Evolutionary conservation across 306 rosid species (phyloP).

Genomic region (Luffa aegyptiaca): DNA sequence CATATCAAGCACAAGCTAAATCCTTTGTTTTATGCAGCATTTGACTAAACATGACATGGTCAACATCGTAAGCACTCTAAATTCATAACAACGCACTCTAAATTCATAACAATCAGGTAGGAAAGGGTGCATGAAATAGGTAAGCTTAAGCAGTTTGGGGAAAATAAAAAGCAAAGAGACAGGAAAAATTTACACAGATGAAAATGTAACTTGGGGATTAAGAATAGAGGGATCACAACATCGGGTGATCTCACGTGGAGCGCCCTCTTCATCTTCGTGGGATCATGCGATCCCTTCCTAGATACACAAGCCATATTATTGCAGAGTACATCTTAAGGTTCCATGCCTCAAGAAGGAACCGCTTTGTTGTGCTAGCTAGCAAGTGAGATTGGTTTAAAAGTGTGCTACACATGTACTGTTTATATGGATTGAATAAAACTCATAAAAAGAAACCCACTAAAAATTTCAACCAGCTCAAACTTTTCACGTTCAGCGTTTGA

Average conservation of each 20-base stretch:
- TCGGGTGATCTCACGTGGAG: neutral
- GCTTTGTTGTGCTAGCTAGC: neutral
- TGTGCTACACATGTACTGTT: neutral
- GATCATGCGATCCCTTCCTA: neutral
- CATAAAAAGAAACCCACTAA: neutral
- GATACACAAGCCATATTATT: neutral
- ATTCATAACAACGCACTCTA: too few species aligned
- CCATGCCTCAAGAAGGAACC: neutral
- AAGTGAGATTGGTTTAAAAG: neutral
- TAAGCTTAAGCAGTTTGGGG: neutral
- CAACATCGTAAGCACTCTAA: neutral
- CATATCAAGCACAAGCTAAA: neutral
- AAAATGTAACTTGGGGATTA: neutral
- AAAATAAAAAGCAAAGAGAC: too few species aligned
- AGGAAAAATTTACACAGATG: neutral
- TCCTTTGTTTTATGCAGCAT: too few species aligned
- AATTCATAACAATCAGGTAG: neutral
- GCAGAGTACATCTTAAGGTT: neutral
- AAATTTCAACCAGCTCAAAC: neutral
- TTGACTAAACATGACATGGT: too few species aligned
- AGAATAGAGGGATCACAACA: neutral
- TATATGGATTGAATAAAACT: neutral
- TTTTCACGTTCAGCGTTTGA: neutral
- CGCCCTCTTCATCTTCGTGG: neutral
- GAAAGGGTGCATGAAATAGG: neutral